phyloP scores from a whole-genome alignment of 352 stramenopile genomes.

The Globisporangium radiosum region DNA sequence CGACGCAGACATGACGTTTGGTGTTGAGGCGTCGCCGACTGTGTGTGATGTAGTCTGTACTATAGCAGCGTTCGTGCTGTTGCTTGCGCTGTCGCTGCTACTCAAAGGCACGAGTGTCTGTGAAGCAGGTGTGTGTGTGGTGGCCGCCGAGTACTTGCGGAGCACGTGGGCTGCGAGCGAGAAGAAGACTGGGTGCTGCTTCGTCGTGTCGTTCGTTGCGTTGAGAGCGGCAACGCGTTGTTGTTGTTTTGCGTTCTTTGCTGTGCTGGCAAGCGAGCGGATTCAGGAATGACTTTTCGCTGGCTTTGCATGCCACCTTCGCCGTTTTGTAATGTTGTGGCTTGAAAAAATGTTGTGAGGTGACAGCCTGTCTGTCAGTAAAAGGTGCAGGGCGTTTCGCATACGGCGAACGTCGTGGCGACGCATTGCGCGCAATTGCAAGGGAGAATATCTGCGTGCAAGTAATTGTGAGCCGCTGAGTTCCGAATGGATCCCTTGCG shows the following conservation, averaged over 20 bases:
- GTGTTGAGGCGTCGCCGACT: background rate
- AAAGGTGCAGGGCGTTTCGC: too few relatives aligned
- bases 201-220: conserved; percentile 1
- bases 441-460: too few relatives aligned
- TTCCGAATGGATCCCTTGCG: too few relatives aligned
- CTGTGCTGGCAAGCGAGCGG: background rate
- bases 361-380: too few relatives aligned
- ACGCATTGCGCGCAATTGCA: too few relatives aligned
- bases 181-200: conserved; percentile 9
- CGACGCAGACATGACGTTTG: conserved; percentile 17
- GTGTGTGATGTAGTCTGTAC: background rate
- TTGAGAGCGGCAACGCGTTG: background rate
- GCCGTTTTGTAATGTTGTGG: too few relatives aligned
- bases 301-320: background rate
- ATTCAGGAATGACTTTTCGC: background rate
- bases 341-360: too few relatives aligned
- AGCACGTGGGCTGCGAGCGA: conserved; percentile 11
- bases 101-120: too few relatives aligned
- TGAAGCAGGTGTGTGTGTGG: too few relatives aligned
- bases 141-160: conserved; percentile 7
- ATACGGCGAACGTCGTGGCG: too few relatives aligned
- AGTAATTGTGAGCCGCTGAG: too few relatives aligned
- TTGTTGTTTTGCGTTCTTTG: background rate
- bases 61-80: background rate
- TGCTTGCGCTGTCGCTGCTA: background rate